These are phyloP conservation scores for Chlorella vulgaris DNA, from an alignment of 139 green algal genomes.

Conservation along the genomic window DNA sequence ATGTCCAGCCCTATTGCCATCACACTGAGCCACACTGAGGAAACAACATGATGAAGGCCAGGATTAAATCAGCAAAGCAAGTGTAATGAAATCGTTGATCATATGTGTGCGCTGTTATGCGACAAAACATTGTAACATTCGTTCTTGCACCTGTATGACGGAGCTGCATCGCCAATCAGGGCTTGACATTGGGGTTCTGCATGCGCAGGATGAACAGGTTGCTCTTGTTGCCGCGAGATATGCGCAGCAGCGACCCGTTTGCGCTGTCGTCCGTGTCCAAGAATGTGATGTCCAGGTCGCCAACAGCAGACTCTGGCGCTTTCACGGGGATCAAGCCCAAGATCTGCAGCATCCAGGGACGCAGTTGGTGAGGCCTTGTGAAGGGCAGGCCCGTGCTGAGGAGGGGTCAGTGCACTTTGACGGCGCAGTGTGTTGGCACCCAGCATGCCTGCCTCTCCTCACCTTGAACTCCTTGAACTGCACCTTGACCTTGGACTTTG, in stretches of 20 bases:
- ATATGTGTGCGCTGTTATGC: background rate
- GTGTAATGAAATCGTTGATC: background rate
- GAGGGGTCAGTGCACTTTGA: too few relatives aligned
- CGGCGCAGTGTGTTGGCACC: too few relatives aligned
- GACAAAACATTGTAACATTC: background rate
- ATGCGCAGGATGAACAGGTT: constrained; percentile 63
- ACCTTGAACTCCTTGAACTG: constrained; percentile 82
- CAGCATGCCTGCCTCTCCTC: background rate
- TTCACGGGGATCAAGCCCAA: constrained; percentile 71
- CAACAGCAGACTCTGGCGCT: constrained; percentile 63
- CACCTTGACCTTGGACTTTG: constrained; percentile 62
- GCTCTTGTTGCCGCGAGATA: constrained; percentile 72
- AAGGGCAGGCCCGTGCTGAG: background rate
- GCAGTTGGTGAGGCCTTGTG: background rate
- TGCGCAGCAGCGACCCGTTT: too few relatives aligned
- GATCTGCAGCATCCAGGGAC: constrained; percentile 47
- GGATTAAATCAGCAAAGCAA: background rate
- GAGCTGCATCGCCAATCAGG: too few relatives aligned
- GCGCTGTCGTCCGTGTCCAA: constrained; percentile 79
- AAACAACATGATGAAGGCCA: background rate
- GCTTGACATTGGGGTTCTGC: background rate
- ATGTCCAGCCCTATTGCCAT: too few relatives aligned
- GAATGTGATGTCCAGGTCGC: constrained; percentile 73
- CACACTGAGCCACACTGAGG: too few relatives aligned
- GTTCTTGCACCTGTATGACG: too few relatives aligned